Conservation (phyloP, 2,329 filamentous ascomycete genomes). For the Sporothrix curviconia region DNA sequence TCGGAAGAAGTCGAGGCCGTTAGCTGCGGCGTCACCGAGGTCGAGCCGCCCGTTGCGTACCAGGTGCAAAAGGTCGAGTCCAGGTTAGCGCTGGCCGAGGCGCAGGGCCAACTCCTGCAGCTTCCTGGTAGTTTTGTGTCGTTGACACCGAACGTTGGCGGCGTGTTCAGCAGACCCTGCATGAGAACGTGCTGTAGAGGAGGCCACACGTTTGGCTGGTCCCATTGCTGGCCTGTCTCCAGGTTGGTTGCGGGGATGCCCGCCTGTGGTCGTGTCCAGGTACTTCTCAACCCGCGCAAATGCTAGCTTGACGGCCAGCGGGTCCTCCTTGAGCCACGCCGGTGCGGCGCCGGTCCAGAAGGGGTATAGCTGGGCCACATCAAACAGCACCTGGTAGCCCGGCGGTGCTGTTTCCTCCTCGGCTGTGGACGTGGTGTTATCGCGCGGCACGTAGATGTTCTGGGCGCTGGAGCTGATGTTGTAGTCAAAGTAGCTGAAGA, state of each 20-base stretch:
- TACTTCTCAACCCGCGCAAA: slow-evolving; percentile 48
- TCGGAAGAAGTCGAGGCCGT: slow-evolving; percentile 34
- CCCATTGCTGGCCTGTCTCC: slow-evolving; percentile 59
- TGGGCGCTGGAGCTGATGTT: slow-evolving; percentile 55
- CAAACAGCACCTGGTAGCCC: slow-evolving; percentile 52
- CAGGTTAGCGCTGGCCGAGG: slow-evolving; percentile 58
- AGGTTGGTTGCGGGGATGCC: slow-evolving; percentile 58
- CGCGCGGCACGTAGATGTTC: slow-evolving; percentile 46
- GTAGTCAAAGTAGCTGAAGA: slow-evolving; percentile 62
- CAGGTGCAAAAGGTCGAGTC: slow-evolving; percentile 65
- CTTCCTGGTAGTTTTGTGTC: slow-evolving; percentile 48
- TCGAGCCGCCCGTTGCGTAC: slow-evolving; percentile 60
- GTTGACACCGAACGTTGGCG: slow-evolving; percentile 46
- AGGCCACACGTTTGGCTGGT: slow-evolving; percentile 65
- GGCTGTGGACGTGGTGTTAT: slow-evolving; percentile 37
- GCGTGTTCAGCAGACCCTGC: slow-evolving; percentile 53
- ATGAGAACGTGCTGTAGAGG: slow-evolving; percentile 60
- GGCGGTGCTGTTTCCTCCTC: slow-evolving; percentile 42
- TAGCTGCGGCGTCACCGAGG: slow-evolving; percentile 44
- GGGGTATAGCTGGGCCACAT: slow-evolving; percentile 57
- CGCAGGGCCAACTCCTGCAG: slow-evolving; percentile 50
- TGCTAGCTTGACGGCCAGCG: slow-evolving; percentile 48
- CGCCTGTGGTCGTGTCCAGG: slow-evolving; percentile 47
- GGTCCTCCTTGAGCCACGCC: slow-evolving; percentile 48
- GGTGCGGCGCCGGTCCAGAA: slow-evolving; percentile 64